These are phyloP conservation scores for Spiromastix sp. DNA, from an alignment of 2,329 filamentous ascomycete species.

Conservation along the genomic window DNA sequence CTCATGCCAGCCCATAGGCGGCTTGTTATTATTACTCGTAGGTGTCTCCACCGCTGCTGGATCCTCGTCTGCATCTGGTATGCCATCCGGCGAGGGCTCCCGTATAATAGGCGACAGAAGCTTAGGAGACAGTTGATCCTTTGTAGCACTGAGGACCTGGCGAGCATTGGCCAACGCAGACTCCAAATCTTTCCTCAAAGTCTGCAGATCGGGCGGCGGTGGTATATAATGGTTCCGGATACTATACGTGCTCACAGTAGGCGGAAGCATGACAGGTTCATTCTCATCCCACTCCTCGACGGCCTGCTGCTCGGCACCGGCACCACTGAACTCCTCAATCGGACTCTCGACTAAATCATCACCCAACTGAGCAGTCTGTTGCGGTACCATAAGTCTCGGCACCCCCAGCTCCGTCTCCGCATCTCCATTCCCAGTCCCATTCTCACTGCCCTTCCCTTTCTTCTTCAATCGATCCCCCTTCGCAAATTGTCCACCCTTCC, in stretches of 20 bases:
- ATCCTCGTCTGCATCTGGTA: conserved; percentile 35
- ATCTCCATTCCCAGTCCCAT: no score
- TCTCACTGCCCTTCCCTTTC: conserved; percentile 21
- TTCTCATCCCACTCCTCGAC: conserved; percentile 41
- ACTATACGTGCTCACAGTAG: conserved; percentile 92
- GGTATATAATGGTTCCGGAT: conserved; percentile 71
- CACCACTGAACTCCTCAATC: conserved; percentile 26
- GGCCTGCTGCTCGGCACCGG: conserved; percentile 21
- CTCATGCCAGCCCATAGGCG: conserved; percentile 63
- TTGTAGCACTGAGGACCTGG: conserved; percentile 49
- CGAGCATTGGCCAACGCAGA: conserved; percentile 59
- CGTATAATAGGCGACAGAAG: conserved; percentile 13
- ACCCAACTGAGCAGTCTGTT: conserved; percentile 28
- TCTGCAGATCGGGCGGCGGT: conserved; percentile 70
- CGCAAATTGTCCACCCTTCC: conserved; percentile 78
- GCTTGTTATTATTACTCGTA: conserved; percentile 12
- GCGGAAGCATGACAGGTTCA: conserved; percentile 78
- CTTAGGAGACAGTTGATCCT: conserved; percentile 23
- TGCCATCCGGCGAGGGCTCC: conserved; percentile 19
- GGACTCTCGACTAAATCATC: conserved; percentile 43
- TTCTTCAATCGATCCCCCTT: conserved; percentile 60
- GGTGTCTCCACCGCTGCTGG: conserved; percentile 18
- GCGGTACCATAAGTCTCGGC: conserved; percentile 29
- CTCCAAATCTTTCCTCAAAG: conserved; percentile 61
- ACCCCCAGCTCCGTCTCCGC: conserved; percentile 26